Conservation (phyloP, 2,329 filamentous ascomycete genomes). For the Diaporthe sp. region DNA sequence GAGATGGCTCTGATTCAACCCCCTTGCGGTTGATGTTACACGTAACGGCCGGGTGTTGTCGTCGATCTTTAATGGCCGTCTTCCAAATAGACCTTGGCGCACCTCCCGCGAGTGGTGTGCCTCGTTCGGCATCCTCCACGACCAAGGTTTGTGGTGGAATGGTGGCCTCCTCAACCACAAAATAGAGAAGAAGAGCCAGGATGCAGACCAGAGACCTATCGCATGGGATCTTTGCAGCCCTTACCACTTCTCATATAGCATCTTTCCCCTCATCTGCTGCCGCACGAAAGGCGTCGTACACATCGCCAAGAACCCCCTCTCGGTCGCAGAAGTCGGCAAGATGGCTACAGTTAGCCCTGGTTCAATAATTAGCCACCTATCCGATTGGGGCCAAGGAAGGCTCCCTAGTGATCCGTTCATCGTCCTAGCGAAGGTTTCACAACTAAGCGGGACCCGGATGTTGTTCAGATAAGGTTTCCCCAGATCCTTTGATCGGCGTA, state of each 20-base stretch:
- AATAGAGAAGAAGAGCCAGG: not conserved
- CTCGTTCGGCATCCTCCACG: not conserved
- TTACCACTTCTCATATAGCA: constrained; percentile 4
- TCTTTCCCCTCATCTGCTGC: constrained; percentile 19
- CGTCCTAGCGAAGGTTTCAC: constrained; percentile 28
- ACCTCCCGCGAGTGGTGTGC: not conserved
- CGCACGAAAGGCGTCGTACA: not conserved
- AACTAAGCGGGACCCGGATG: constrained; percentile 17
- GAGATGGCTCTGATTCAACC: constrained; percentile 6
- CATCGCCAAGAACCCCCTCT: constrained; percentile 18
- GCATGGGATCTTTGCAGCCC: not conserved
- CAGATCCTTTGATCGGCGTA: constrained; percentile 18
- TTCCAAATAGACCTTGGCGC: constrained; percentile 16
- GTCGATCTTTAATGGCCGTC: not conserved
- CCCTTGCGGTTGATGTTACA: constrained; percentile 1
- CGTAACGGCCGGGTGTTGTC: not conserved
- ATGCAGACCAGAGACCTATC: constrained; percentile 19
- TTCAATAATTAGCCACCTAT: not conserved
- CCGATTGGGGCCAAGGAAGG: not conserved
- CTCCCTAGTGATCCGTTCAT: not conserved
- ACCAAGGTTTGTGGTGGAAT: not conserved
- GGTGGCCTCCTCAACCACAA: not conserved
- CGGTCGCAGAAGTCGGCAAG: constrained; percentile 27
- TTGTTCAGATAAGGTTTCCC: constrained; percentile 31
- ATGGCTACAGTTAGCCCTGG: not conserved